Percentiles rank a stretch among this genome's conserved stretches.
Evolutionary conservation across 108 stramenopile genomes (phyloP).

Genomic region (Pseudonitzschia multiseries): DNA sequence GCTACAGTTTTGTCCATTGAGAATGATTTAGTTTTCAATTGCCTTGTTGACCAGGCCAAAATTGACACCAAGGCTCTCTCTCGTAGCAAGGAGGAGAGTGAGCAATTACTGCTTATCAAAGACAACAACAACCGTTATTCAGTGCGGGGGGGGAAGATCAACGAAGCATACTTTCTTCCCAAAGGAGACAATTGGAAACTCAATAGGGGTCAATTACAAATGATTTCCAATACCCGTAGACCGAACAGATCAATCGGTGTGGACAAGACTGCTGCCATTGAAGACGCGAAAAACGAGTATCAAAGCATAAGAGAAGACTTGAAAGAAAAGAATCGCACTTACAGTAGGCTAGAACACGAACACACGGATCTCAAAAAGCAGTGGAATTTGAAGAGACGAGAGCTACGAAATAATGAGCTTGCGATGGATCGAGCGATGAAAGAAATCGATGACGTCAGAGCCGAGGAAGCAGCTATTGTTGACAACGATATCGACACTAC

Average conservation of each 20-base stretch:
- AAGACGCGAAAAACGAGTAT: constrained; percentile 52
- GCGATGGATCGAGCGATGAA: constrained; percentile 36
- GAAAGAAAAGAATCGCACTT: constrained; percentile 7
- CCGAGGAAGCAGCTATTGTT: constrained; percentile 52
- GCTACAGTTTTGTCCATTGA: constrained; percentile 57
- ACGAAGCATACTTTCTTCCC: constrained; percentile 70
- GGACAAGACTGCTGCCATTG: constrained; percentile 63
- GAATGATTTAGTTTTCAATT: constrained; percentile 81
- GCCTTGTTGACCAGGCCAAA: constrained; percentile 64
- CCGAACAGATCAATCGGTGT: constrained; percentile 70
- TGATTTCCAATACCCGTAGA: constrained; percentile 53
- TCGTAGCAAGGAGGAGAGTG: constrained; percentile 57
- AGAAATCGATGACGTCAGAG: constrained; percentile 42
- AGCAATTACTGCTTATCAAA: constrained; percentile 44
- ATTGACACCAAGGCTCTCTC: constrained; percentile 69
- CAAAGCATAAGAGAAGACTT: constrained; percentile 53
- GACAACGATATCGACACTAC: constrained; percentile 76
- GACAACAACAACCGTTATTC: constrained; percentile 43
- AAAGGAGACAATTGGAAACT: constrained; percentile 76
- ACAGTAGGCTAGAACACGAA: constrained; percentile 29
- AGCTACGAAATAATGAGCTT: constrained; percentile 29
- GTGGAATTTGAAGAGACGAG: constrained; percentile 55
- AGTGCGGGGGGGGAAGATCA: constrained; percentile 61
- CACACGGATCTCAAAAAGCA: constrained; percentile 31
- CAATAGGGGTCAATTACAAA: constrained; percentile 32